These are phyloP conservation scores for Terfezia claveryi DNA, from an alignment of 495 filamentous ascomycete species.

Conservation along the genomic window DNA sequence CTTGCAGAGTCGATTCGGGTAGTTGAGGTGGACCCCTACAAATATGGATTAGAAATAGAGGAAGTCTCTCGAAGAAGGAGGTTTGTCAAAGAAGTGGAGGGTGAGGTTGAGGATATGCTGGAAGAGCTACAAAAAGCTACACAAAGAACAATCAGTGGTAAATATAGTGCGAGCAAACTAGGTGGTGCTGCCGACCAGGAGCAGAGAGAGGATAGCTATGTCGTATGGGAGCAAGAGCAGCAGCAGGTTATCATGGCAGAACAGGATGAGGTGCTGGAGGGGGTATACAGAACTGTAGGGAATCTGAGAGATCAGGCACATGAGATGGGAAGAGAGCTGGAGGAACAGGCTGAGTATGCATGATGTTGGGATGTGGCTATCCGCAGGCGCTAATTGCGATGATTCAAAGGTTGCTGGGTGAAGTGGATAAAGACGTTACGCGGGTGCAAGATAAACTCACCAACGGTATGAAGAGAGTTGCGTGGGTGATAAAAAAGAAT, in stretches of 20 bases:
- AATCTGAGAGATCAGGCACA: slow-evolving; percentile 74
- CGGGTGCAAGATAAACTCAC: slow-evolving; percentile 68
- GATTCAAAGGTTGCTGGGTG: slow-evolving; percentile 34
- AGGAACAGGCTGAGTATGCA: slow-evolving; percentile 59
- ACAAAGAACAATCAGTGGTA: background rate
- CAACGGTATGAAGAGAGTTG: slow-evolving; percentile 66
- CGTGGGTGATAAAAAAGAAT: slow-evolving; percentile 67
- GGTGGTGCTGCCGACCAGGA: slow-evolving; percentile 21
- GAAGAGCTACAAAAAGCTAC: slow-evolving; percentile 42
- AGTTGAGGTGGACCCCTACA: slow-evolving; percentile 72
- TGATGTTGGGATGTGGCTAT: background rate
- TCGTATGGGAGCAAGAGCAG: slow-evolving; percentile 77
- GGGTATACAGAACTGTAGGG: slow-evolving; percentile 78
- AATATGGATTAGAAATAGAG: slow-evolving; percentile 63
- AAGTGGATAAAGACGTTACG: slow-evolving; percentile 61
- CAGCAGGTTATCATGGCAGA: slow-evolving; percentile 83
- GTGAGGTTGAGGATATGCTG: slow-evolving; percentile 71
- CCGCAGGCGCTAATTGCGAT: background rate
- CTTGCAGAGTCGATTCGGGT: slow-evolving; percentile 70
- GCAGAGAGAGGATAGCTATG: slow-evolving; percentile 26
- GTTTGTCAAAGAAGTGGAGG: slow-evolving; percentile 72
- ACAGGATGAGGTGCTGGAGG: slow-evolving; percentile 81
- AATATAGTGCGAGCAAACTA: slow-evolving; percentile 14
- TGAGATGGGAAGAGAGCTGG: slow-evolving; percentile 84
- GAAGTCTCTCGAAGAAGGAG: slow-evolving; percentile 63